phyloP scores from a whole-genome alignment of 305 asterid species.

The Fraxinus angustifolia region DNA sequence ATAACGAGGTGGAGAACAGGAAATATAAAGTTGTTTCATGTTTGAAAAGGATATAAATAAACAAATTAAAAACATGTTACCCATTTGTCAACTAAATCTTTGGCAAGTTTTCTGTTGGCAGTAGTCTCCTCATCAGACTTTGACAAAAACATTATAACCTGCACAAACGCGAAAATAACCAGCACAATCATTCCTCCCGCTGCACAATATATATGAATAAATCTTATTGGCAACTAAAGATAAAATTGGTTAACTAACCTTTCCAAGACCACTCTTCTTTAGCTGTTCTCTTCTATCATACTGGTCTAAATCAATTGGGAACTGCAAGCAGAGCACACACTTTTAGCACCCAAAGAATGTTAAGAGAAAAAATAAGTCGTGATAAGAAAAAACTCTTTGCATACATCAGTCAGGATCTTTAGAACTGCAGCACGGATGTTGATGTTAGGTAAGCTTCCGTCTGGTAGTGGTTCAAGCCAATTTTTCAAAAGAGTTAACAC shows the following conservation, averaged over 20 bases:
- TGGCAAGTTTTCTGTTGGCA: constrained; percentile 79
- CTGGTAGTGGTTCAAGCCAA: constrained; percentile 99
- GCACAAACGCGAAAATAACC: constrained; percentile 23
- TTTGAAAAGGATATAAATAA: not conserved
- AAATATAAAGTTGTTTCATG: constrained; percentile 1
- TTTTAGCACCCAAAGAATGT: constrained; percentile 17
- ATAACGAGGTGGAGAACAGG: not conserved
- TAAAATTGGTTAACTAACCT: constrained; percentile 43
- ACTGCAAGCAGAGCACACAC: constrained; percentile 47
- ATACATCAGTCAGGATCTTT: constrained; percentile 47
- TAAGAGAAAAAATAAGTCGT: not conserved
- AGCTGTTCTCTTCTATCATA: constrained; percentile 77
- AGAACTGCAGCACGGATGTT: constrained; percentile 63
- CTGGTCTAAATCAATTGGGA: constrained; percentile 86
- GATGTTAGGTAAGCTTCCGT: constrained; percentile 94
- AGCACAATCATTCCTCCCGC: not conserved
- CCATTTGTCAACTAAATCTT: constrained; percentile 99
- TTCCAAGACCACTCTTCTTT: constrained; percentile 92
- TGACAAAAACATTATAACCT: constrained; percentile 95
- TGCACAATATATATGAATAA: not conserved
- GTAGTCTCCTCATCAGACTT: constrained; percentile 97
- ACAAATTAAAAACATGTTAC: constrained; percentile 34
- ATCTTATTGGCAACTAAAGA: not conserved
- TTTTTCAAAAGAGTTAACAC: constrained; percentile 73
- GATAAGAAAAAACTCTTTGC: constrained; percentile 6